These are phyloP conservation scores for Ligustrum vulgare DNA, from an alignment of 257 asterid genomes.

Conservation along the genomic window DNA sequence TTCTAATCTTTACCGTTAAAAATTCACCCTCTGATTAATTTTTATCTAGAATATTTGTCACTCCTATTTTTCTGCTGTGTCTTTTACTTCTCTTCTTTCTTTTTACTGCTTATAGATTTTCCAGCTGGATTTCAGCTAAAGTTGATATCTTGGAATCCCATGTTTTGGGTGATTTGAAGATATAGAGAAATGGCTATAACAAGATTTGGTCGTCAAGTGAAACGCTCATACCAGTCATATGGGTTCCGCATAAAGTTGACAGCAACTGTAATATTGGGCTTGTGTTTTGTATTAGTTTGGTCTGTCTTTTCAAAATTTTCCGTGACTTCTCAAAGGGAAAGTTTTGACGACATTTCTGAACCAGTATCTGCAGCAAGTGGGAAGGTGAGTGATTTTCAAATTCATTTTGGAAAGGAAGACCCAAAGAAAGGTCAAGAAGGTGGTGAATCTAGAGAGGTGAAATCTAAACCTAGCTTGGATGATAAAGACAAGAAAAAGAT, in stretches of 20 bases:
- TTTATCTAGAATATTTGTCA: neutral
- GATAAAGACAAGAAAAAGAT: conserved; percentile 41
- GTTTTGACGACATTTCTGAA: conserved; percentile 79
- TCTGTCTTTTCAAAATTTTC: conserved; percentile 74
- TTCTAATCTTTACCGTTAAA: conserved; percentile 33
- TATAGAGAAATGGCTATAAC: conserved; percentile 58
- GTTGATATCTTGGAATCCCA: conserved; percentile 9
- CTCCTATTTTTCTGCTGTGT: conserved; percentile 18
- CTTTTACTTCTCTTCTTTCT: neutral
- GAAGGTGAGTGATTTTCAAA: conserved; percentile 30
- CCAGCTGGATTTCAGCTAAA: conserved; percentile 15
- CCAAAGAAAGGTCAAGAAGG: conserved; percentile 38
- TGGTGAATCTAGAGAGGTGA: conserved; percentile 21
- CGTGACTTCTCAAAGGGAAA: conserved; percentile 72
- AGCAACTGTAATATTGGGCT: conserved; percentile 68
- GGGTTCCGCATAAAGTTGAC: conserved; percentile 72
- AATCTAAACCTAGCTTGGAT: conserved; percentile 34
- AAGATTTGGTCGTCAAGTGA: conserved; percentile 84
- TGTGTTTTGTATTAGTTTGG: conserved; percentile 85
- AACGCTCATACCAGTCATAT: conserved; percentile 72
- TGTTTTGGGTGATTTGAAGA: conserved; percentile 28
- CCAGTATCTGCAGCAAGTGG: conserved; percentile 54
- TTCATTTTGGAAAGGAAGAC: conserved; percentile 34
- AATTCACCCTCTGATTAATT: conserved; percentile 25
- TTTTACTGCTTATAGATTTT: conserved; percentile 8